A percentile compares a stretch with the other conserved stretches of the same genome.
Conservation (phyloP, 768 basidiomycete species). For the Tulasnella sp. region DNA sequence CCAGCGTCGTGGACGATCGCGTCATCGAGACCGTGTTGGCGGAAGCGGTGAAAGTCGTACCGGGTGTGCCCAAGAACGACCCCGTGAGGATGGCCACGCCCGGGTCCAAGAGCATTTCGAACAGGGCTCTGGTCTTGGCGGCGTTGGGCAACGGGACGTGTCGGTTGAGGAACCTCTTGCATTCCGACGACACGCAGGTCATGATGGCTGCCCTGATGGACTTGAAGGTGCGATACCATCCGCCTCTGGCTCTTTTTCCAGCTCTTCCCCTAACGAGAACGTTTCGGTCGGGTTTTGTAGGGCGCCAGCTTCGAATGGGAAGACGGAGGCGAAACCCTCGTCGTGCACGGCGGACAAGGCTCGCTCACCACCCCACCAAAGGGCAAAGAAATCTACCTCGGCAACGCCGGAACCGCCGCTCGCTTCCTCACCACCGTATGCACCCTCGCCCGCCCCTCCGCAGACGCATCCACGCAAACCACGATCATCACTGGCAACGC, state of each 20-base stretch:
- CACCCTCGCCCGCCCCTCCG: constrained; percentile 56
- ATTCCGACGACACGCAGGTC: constrained; percentile 96
- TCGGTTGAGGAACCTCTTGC: constrained; percentile 77
- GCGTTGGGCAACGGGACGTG: constrained; percentile 85
- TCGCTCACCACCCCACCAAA: constrained; percentile 61
- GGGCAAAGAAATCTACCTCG: constrained; percentile 85
- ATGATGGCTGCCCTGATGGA: constrained; percentile 94
- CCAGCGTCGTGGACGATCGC: constrained; percentile 70
- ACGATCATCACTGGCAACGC: constrained; percentile 95
- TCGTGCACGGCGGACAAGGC: constrained; percentile 82
- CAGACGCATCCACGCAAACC: constrained; percentile 24
- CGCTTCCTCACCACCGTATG: constrained; percentile 97
- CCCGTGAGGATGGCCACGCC: constrained; percentile 75
- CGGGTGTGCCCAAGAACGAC: constrained; percentile 46
- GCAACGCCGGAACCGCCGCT: constrained; percentile 95
- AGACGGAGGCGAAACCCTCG: constrained; percentile 89
- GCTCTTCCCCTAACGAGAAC: not conserved
- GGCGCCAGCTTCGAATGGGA: constrained; percentile 92
- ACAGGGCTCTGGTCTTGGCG: constrained; percentile 85
- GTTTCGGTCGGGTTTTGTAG: constrained; percentile 28
- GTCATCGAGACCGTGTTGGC: constrained; percentile 74
- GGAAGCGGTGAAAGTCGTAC: constrained; percentile 64
- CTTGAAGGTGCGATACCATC: constrained; percentile 52
- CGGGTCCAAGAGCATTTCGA: constrained; percentile 93
- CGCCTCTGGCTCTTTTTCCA: not conserved